Base-by-base conservation (phyloP, 768 basidiomycete species). In the Gelatoporia subvermispora region DNA sequence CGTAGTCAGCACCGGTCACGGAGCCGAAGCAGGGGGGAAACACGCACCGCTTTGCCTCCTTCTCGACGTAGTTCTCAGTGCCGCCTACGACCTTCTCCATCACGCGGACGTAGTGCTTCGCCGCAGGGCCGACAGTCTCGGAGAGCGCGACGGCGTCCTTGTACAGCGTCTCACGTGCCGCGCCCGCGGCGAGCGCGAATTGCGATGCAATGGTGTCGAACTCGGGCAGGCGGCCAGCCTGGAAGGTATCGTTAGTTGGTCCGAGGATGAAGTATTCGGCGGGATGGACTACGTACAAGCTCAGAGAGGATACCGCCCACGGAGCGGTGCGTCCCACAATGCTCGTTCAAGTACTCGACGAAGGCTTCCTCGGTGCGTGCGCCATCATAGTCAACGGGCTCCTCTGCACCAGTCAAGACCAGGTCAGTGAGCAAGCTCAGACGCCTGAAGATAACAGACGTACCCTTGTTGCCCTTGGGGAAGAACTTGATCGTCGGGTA, bases 401-500 rank as follows among this genome's bases (percentile, higher is more conserved):
- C 76, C 50, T 78, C 75, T 57, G 45, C 5, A 24, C 42, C 3
- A 40, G 41, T 13, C 16, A 20, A 23, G 2, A 41, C 4, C 15
- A 22, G 16, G 17, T 28, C 2, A 20, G 2, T n/a, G 25, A 13
- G 20, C 1, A 1, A 18, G 10, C 39, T 43, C 21, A 21, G 13
- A 24, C 2, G 35, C 28, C 7, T 11, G 43, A 11, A 11, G 39
- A 8, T 18, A 8, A 18, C 8, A 8, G 43, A 35, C 55, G 25
- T 38, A 57, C 58, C 59, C 60, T 81, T 82, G 58, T 74, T 73
- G 54, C 75, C 81, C 56, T 84, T 84, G 54, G 88, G 76, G 82
- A 93, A 96, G 75, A 94, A 94, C 67, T 92, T 94, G 74, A 99
- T 81, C 17, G 94, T 98, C 0, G 96, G 96, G 81, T 82, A 99